Base-by-base conservation (phyloP, 257 asterid species). In the Jasminum sambac region DNA sequence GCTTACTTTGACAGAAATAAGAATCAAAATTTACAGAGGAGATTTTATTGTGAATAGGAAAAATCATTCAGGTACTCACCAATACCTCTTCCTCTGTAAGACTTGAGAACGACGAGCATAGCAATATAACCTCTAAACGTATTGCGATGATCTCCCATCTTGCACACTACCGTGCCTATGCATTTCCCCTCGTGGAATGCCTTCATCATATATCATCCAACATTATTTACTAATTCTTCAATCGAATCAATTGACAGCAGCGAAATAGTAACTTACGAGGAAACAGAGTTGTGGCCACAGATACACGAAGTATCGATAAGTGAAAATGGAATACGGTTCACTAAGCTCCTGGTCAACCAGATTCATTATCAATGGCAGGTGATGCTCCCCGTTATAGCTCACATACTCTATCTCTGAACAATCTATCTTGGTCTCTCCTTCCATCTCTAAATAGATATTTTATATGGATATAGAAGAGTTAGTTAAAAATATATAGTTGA, bases 251-350 rank as follows among this genome's bases (percentile, higher is more conserved):
- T 38, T 10, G 10, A 5, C 46, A 6, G 23, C 37, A 37, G 37
- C 26, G 21, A 41, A 60, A 7, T 16, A 52, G 37, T n/a, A 25
- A 79, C 87, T 77, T 43, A 90, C 97, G 6, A 95, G 92, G 85
- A 91, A 91, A 42, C 90, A 88, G 72, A 95, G 90, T 40, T 91
- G 83, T 6, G 99, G 99, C 99, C 98, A 95, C 72, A 86, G 96
- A 78, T 95, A 86, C 76, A 95, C 99, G 76, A 95, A 95, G 88
- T 91, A 95, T 78, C 99, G 87, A 79, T 95, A 95, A 34, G 99
- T 91, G 85, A 95, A 95, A 75, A 95, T 91, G 72, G 99, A 95
- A 73, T 95, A 95, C 59, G 99, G 99, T 69, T 95, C 99, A 46
- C 97, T 91, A 46, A 91, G 96, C 84, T 91, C 98, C 81, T 89